Evolutionary conservation across 1,284 basidiomycete species (phyloP).

Genomic region (Sphagnurus paluster): DNA sequence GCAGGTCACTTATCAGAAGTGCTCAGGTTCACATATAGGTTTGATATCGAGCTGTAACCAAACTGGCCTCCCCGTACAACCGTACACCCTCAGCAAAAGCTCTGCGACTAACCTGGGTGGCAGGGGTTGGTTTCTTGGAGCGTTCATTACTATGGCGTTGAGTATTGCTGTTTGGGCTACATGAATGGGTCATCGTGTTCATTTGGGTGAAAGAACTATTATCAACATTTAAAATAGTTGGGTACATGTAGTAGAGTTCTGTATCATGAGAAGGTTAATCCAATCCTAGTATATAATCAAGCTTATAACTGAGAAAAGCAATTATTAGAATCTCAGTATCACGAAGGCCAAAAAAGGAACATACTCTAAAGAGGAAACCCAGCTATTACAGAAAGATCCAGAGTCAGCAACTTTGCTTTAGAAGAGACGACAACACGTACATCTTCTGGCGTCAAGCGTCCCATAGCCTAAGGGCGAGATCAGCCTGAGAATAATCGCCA

Average conservation of each 20-base stretch:
- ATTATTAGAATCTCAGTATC: neutral
- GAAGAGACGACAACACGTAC: constrained; percentile 45
- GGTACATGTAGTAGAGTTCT: too few relatives aligned
- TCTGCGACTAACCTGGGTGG: neutral
- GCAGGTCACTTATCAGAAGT: neutral
- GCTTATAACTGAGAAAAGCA: neutral
- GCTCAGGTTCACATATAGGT: neutral
- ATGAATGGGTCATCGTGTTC: too few relatives aligned
- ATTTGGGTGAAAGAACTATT: too few relatives aligned
- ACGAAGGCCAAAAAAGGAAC: neutral
- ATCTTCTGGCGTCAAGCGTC: constrained; percentile 86
- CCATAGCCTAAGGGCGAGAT: constrained; percentile 68
- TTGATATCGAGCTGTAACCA: constrained; percentile 1
- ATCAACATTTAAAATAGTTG: too few relatives aligned
- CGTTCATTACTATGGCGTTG: neutral
- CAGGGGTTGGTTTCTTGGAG: neutral
- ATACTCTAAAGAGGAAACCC: constrained; percentile 18
- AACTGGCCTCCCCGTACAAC: neutral
- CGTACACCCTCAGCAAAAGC: constrained; percentile 3
- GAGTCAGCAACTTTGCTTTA: constrained; percentile 4
- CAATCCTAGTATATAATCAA: too few relatives aligned
- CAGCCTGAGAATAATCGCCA: constrained; percentile 17
- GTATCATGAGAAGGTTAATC: too few relatives aligned
- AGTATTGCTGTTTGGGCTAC: neutral
- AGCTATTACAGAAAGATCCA: constrained; percentile 11